These are phyloP conservation scores for Ogataea ganodermae DNA, from an alignment of 805 yeast genomes.

Conservation along the genomic window DNA sequence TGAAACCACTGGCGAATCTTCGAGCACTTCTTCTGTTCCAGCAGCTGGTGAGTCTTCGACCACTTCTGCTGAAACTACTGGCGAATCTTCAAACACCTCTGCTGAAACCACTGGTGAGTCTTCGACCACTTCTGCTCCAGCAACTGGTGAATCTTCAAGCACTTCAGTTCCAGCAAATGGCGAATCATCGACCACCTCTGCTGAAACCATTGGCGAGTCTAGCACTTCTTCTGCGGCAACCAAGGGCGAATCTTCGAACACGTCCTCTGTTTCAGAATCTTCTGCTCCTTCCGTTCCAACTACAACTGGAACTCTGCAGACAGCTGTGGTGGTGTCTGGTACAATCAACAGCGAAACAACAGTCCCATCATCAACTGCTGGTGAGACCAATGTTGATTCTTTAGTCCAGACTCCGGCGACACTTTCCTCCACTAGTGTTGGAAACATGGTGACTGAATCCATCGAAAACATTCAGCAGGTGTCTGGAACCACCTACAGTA, in stretches of 20 bases:
- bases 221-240: background rate
- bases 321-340: too few relatives aligned
- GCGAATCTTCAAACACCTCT: background rate
- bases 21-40: background rate
- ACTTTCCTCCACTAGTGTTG: background rate
- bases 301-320: too few relatives aligned
- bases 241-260: too few relatives aligned
- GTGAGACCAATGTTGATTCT: too few relatives aligned
- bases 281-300: too few relatives aligned
- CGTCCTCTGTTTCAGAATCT: too few relatives aligned
- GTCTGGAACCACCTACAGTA: background rate
- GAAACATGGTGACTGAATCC: too few relatives aligned
- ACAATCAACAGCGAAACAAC: too few relatives aligned
- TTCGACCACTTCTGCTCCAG: background rate
- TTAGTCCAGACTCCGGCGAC: too few relatives aligned
- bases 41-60: background rate
- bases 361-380: too few relatives aligned
- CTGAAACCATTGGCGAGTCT: background rate
- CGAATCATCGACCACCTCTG: background rate
- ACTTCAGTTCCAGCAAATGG: background rate
- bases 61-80: background rate
- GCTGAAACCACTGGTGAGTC: background rate
- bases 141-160: background rate
- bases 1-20: background rate
- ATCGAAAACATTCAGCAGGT: background rate